Conservation (phyloP, 148 eudicot species). For the Rhododendron kiyosumense region DNA sequence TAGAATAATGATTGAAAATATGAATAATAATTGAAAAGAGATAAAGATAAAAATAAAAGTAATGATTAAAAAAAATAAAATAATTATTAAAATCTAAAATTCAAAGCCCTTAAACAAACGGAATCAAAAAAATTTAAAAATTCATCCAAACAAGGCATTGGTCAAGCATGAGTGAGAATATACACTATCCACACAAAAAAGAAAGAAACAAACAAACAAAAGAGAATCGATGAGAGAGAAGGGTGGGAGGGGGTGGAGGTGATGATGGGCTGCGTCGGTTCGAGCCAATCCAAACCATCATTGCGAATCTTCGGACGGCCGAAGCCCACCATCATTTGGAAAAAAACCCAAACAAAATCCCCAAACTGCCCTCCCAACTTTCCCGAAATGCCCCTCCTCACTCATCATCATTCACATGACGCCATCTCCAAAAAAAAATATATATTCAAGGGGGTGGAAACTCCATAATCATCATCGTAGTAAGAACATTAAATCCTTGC, state of each 20-base stretch:
- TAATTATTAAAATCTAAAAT: too few species aligned
- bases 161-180: not conserved
- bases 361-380: slow-evolving; percentile 1
- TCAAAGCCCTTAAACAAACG: too few species aligned
- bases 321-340: slow-evolving; percentile 52
- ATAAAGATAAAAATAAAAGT: too few species aligned
- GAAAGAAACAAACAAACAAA: slow-evolving; percentile 25
- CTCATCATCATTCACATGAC: slow-evolving; percentile 42
- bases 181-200: not conserved
- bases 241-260: slow-evolving; percentile 37
- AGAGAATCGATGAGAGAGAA: slow-evolving; percentile 21
- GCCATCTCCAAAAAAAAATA: slow-evolving; percentile 5
- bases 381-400: slow-evolving; percentile 7
- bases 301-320: slow-evolving; percentile 89
- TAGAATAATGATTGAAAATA: too few species aligned
- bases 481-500: slow-evolving; percentile 35
- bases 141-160: not conserved
- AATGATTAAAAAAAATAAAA: too few species aligned
- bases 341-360: slow-evolving; percentile 5
- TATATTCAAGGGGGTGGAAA: not conserved
- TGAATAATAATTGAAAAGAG: too few species aligned
- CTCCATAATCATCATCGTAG: slow-evolving; percentile 23
- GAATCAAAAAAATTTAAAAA: too few species aligned
- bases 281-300: slow-evolving; percentile 74
- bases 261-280: slow-evolving; percentile 53